Evolutionary conservation across 2,329 filamentous ascomycete species (phyloP).

Genomic region (Tricladium varicosporioides): DNA sequence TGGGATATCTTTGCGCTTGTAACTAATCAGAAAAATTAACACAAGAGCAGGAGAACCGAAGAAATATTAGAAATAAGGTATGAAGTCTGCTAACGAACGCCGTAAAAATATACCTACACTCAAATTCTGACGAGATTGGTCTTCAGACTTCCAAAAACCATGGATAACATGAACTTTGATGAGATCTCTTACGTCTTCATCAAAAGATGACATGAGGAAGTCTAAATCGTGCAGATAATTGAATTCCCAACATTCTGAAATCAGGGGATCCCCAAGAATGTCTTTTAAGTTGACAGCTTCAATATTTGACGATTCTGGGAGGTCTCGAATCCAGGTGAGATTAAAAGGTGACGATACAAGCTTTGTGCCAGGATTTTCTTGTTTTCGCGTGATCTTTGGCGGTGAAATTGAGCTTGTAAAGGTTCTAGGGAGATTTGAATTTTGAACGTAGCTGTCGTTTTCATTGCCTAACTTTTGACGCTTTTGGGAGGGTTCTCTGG

Average conservation of each 20-base stretch:
- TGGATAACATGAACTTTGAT: conserved; percentile 59
- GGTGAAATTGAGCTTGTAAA: conserved; percentile 29
- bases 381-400: conserved; percentile 25
- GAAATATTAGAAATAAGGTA: not conserved
- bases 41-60: not conserved
- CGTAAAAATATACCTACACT: conserved; percentile 40
- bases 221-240: conserved; percentile 56
- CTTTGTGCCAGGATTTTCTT: conserved; percentile 5
- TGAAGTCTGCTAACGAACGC: not conserved
- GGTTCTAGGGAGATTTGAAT: conserved; percentile 15
- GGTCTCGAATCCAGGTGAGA: conserved; percentile 55
- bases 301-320: conserved; percentile 50
- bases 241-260: conserved; percentile 53
- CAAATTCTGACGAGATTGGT: conserved; percentile 45
- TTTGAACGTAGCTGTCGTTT: conserved; percentile 1
- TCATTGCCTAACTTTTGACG: conserved; percentile 23
- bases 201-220: conserved; percentile 56
- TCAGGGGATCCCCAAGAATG: conserved; percentile 60
- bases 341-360: conserved; percentile 51
- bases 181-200: conserved; percentile 50
- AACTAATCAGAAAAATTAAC: conserved; percentile 43
- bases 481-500: conserved; percentile 26
- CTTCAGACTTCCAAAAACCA: conserved; percentile 66
- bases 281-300: conserved; percentile 54
- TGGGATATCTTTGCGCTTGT: conserved; percentile 58